Evolutionary conservation across 345 rosid species (phyloP).

Genomic region (Aegle marmelos): DNA sequence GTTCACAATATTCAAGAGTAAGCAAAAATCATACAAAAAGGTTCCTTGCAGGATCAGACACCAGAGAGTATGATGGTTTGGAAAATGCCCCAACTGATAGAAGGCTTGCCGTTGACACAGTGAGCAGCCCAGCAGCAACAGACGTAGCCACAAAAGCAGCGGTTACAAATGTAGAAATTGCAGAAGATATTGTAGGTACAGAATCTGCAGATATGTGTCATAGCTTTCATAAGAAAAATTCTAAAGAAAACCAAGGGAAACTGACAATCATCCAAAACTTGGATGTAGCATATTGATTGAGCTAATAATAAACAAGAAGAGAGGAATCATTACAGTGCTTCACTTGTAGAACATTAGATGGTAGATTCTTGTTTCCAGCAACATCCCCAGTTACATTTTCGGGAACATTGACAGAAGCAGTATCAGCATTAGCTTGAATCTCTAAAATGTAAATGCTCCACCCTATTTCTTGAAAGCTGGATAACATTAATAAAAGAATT

Average conservation of each 20-base stretch:
- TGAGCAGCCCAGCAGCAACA: slow-evolving; percentile 63
- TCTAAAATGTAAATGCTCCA: slow-evolving; percentile 56
- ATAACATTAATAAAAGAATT: slow-evolving; percentile 7
- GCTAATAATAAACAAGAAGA: neutral
- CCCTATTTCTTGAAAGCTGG: slow-evolving; percentile 74
- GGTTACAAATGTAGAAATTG: slow-evolving; percentile 47
- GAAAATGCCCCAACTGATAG: slow-evolving; percentile 64
- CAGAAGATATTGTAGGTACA: slow-evolving; percentile 51
- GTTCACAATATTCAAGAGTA: neutral
- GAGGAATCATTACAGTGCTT: slow-evolving; percentile 59
- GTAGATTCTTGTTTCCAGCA: slow-evolving; percentile 75
- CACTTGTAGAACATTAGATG: slow-evolving; percentile 74
- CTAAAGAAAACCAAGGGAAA: neutral
- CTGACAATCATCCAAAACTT: neutral
- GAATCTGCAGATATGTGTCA: slow-evolving; percentile 50
- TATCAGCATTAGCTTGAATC: slow-evolving; percentile 49
- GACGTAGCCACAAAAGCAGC: slow-evolving; percentile 54
- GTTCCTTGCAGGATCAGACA: slow-evolving; percentile 68
- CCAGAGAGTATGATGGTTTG: slow-evolving; percentile 47
- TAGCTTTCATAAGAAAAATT: slow-evolving; percentile 12
- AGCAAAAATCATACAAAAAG: slow-evolving; percentile 62
- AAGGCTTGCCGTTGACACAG: slow-evolving; percentile 81
- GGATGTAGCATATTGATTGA: neutral
- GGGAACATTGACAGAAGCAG: slow-evolving; percentile 56
- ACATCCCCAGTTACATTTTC: slow-evolving; percentile 82